Evolutionary conservation across 2,329 filamentous ascomycete genomes (phyloP).

Genomic region (Calonectria honghensis): DNA sequence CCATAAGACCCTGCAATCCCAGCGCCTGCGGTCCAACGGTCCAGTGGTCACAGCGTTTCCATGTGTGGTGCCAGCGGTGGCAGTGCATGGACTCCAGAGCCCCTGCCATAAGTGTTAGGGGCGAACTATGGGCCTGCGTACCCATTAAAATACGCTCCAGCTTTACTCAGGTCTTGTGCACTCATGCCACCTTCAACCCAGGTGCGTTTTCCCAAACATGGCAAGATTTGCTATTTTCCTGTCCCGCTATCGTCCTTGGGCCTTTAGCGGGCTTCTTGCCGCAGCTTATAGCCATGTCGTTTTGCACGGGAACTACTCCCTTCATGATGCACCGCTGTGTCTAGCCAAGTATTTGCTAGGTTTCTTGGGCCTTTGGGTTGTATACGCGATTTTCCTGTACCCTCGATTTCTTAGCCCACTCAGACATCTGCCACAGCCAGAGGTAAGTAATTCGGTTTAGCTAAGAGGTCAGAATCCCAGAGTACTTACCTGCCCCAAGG

Average conservation of each 20-base stretch:
- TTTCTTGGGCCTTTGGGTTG: slow-evolving; percentile 36
- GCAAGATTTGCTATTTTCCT: slow-evolving; percentile 34
- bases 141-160: background rate
- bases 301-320: slow-evolving; percentile 1
- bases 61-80: slow-evolving; percentile 1
- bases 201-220: slow-evolving; percentile 23
- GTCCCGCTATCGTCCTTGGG: slow-evolving; percentile 44
- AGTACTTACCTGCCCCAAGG: slow-evolving; percentile 13
- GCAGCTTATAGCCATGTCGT: slow-evolving; percentile 19
- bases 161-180: slow-evolving; percentile 21
- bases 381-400: slow-evolving; percentile 38
- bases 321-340: slow-evolving; percentile 23
- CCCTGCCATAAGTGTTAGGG: background rate
- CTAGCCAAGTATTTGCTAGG: slow-evolving; percentile 15
- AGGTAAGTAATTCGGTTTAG: background rate
- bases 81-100: background rate
- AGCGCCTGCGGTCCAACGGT: background rate
- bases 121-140: background rate
- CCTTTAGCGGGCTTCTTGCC: slow-evolving; percentile 4
- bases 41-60: background rate
- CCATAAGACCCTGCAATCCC: background rate
- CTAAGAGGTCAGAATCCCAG: background rate
- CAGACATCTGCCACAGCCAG: slow-evolving; percentile 36
- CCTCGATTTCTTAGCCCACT: slow-evolving; percentile 39
- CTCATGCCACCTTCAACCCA: background rate